Evolutionary conservation across 805 yeast genomes (phyloP).

Genomic region (Clavispora fructus): DNA sequence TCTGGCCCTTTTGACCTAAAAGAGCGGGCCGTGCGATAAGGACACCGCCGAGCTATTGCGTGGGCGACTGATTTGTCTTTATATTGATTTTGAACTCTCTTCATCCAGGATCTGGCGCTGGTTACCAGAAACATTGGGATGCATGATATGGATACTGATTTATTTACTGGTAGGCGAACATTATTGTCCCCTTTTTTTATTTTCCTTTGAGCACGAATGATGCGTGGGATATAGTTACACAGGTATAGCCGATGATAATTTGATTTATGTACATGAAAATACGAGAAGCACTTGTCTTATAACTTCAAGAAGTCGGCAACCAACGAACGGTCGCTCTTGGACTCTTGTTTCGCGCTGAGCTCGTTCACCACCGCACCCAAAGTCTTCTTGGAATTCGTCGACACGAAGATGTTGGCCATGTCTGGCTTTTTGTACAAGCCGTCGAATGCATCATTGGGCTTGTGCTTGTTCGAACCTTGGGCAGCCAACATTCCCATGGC

Average conservation of each 20-base stretch:
- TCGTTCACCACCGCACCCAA: conserved; percentile 17
- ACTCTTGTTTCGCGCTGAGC: conserved; percentile 18
- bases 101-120: conserved; percentile 3
- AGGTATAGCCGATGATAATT: neutral
- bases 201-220: too few relatives aligned
- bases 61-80: too few relatives aligned
- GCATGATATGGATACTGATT: neutral
- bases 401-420: conserved; percentile 37
- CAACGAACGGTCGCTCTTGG: conserved; percentile 23
- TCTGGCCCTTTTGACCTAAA: neutral
- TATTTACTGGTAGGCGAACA: neutral
- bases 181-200: neutral
- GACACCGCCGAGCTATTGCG: too few relatives aligned
- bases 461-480: conserved; percentile 61
- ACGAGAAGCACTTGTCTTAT: conserved; percentile 7
- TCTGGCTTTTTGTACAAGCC: conserved; percentile 54
- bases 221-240: neutral
- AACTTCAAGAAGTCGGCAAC: conserved; percentile 27
- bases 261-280: neutral
- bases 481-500: conserved; percentile 48
- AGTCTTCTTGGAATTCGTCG: conserved; percentile 19
- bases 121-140: neutral
- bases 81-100: too few relatives aligned
- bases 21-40: too few relatives aligned
- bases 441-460: conserved; percentile 67